These are phyloP conservation scores for Yamadazyma triangularis DNA, from an alignment of 1,139 yeast species.

Conservation along the genomic window DNA sequence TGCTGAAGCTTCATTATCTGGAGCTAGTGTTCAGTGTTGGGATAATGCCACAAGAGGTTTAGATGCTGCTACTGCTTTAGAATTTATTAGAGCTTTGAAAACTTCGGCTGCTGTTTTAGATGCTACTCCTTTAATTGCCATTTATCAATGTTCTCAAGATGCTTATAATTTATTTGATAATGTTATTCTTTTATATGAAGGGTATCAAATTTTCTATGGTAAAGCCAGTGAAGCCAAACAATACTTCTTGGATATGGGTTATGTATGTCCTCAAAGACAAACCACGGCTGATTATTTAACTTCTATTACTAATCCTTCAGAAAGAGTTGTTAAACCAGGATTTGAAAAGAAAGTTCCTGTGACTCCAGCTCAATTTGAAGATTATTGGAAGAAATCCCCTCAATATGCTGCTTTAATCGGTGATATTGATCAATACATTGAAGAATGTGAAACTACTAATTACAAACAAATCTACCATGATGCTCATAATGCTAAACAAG, in stretches of 20 bases:
- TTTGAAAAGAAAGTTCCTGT: slow-evolving; percentile 61
- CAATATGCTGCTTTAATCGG: slow-evolving; percentile 32
- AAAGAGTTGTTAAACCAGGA: slow-evolving; percentile 44
- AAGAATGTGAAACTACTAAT: slow-evolving; percentile 13
- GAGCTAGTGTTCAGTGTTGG: slow-evolving; percentile 55
- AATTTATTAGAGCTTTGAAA: slow-evolving; percentile 58
- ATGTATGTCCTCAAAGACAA: slow-evolving; percentile 64
- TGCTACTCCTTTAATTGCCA: slow-evolving; percentile 55
- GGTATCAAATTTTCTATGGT: slow-evolving; percentile 77
- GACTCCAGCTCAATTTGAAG: slow-evolving; percentile 65
- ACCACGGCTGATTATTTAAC: slow-evolving; percentile 76
- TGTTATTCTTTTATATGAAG: slow-evolving; percentile 69
- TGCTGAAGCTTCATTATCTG: slow-evolving; percentile 38
- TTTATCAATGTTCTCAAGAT: slow-evolving; percentile 67
- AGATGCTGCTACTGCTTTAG: slow-evolving; percentile 71
- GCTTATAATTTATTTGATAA: slow-evolving; percentile 66
- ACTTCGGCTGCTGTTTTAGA: slow-evolving; percentile 54
- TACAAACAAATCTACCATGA: slow-evolving; percentile 24
- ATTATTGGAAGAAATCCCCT: slow-evolving; percentile 56
- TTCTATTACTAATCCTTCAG: slow-evolving; percentile 53
- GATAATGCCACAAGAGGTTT: slow-evolving; percentile 80
- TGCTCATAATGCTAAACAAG: slow-evolving; percentile 54
- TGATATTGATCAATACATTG: slow-evolving; percentile 30
- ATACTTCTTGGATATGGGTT: slow-evolving; percentile 48
- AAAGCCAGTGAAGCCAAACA: slow-evolving; percentile 42